These are phyloP conservation scores for Syzygium jambos DNA, from an alignment of 345 rosid species.

Conservation along the genomic window DNA sequence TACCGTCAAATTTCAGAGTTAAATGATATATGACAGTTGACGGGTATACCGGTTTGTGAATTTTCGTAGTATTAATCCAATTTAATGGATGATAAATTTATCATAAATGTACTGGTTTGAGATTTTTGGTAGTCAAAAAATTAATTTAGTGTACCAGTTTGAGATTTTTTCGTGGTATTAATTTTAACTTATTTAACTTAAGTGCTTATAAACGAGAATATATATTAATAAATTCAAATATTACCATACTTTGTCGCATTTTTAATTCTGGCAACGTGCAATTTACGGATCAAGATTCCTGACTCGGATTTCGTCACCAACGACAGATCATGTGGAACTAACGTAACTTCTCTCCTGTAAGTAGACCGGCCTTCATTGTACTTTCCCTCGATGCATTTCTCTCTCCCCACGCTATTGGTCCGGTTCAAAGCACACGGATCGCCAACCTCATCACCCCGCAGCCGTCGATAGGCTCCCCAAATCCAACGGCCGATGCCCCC, in stretches of 20 bases:
- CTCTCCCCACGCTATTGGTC: not conserved
- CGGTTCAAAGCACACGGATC: not conserved
- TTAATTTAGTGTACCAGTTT: too few species aligned
- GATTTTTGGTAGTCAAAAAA: too few species aligned
- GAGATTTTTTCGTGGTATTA: too few species aligned
- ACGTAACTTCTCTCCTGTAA: not conserved
- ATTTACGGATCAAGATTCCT: not conserved
- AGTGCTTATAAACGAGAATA: not conserved
- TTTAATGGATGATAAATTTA: too few species aligned
- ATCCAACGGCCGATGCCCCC: slow-evolving; percentile 6
- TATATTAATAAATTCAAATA: not conserved
- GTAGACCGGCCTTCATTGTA: not conserved
- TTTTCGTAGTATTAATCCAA: too few species aligned
- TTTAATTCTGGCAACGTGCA: not conserved
- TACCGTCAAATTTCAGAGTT: too few species aligned
- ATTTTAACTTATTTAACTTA: not conserved
- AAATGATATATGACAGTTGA: too few species aligned
- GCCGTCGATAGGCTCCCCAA: not conserved
- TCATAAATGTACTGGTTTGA: too few species aligned
- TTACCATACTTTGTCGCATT: not conserved
- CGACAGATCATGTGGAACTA: not conserved
- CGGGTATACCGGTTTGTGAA: too few species aligned
- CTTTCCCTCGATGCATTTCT: not conserved
- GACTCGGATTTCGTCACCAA: not conserved
- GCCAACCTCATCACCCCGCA: slow-evolving; percentile 2